Conservation (phyloP, 2,329 filamentous ascomycete species). For the Magnaporthiopsis rhizophila region DNA sequence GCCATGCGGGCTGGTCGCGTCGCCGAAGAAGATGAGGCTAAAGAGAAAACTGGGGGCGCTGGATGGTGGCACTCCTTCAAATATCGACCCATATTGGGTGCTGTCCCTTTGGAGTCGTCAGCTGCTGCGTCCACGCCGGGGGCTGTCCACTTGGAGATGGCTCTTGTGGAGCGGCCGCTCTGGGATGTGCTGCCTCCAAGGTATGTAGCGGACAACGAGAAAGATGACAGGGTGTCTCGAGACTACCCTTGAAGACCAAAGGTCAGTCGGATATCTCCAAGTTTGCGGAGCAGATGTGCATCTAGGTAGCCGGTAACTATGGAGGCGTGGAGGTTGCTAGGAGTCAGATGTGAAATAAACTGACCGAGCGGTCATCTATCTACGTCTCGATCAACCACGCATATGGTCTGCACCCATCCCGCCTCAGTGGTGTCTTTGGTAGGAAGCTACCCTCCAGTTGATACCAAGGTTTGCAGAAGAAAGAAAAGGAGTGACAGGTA, state of each 20-base stretch:
- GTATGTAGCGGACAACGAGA: slow-evolving; percentile 54
- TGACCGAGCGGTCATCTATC: background rate
- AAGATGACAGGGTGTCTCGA: slow-evolving; percentile 27
- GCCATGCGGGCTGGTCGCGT: slow-evolving; percentile 27
- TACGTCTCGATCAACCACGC: background rate
- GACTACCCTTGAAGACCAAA: background rate
- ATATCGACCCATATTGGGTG: slow-evolving; percentile 85
- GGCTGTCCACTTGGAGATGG: slow-evolving; percentile 57
- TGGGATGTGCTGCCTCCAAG: slow-evolving; percentile 72
- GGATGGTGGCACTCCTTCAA: slow-evolving; percentile 78
- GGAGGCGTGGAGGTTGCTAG: background rate
- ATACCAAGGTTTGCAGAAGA: background rate
- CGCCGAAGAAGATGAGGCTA: slow-evolving; percentile 18
- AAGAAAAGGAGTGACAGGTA: background rate
- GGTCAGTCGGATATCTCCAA: background rate
- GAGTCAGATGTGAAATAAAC: background rate
- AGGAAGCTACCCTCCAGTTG: background rate
- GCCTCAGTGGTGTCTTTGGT: background rate
- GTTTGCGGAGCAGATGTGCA: background rate
- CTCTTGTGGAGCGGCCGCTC: slow-evolving; percentile 76
- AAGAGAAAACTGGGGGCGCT: background rate
- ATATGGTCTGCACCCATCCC: background rate
- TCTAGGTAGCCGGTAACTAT: background rate
- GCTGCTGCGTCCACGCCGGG: slow-evolving; percentile 11
- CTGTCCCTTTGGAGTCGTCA: slow-evolving; percentile 35